Evolutionary conservation across 148 eudicot species (phyloP), one percentile per base, ranked within the genome.

Genomic region (Rhododendron williamsianum): DNA sequence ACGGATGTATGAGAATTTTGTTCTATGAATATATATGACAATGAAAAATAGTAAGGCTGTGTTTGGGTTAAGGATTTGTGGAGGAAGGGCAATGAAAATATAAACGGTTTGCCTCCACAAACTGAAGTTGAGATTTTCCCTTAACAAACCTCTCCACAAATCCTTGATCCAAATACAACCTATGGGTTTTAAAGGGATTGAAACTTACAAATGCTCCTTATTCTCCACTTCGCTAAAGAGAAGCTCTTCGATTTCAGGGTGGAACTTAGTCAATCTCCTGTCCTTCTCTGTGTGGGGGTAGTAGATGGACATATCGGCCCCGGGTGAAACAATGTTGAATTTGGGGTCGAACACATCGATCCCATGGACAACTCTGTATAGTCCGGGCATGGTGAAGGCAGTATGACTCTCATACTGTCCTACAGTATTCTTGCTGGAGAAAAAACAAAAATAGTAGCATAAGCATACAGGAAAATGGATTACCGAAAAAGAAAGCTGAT

Each of bases 301-400:
- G 93, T 97, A 97, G 60, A 97, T 88, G 81, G 94, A 93, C 89
- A 87, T 88, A 82, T 97, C 99, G 7, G 99, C 99, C 78, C 99
- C 99, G 0, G 99, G 99, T 0, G 99, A 95, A 65, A 96, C 99
- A 12, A 97, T 97, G 86, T 97, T 97, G 93, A 97, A 97, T 82
- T 97, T 97, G 23, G 99, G 98, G 89, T 97, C 98, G 35, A 97
- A 97, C 80, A 95, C 98, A 69, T 97, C 95, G 27, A 95, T 94
- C 43, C 99, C 99, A 81, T 97, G 99, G 73, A 97, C 99, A 83
- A 97, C 99, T 35, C 99, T 88, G 95, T 97, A 97, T 56, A 97
- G 89, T 35, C 97, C 99, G 43, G 99, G 99, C 88, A 97, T 93
- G 4, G 99, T 95, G 86, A 95, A 97, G 48, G 95, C 91, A 78